Conservation (phyloP, 129 eudicot genomes). For the Centaurea solstitialis region DNA sequence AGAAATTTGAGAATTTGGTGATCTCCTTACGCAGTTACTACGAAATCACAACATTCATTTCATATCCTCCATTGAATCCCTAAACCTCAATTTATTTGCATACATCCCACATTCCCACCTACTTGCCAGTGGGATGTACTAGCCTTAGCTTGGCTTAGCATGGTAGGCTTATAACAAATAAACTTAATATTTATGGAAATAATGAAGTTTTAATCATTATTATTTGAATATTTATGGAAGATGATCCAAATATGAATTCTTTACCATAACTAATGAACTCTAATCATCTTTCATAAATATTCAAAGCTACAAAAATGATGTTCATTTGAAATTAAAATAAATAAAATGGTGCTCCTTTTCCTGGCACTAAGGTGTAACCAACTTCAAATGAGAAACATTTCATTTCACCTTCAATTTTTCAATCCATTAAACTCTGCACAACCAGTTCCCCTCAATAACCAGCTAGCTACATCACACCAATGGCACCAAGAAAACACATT, state of each 20-base stretch:
- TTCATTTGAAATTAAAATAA: not conserved
- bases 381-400: not conserved
- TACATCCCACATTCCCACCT: not conserved
- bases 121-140: not conserved
- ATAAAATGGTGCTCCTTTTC: not conserved
- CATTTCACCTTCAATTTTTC: conserved; percentile 4
- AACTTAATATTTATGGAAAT: too few relatives aligned
- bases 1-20: not conserved
- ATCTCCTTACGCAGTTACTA: not conserved
- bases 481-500: not conserved
- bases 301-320: not conserved
- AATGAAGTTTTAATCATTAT: too few relatives aligned
- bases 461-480: conserved; percentile 11
- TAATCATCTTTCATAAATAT: too few relatives aligned
- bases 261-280: too few relatives aligned
- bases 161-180: not conserved
- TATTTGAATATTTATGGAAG: too few relatives aligned
- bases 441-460: conserved; percentile 12
- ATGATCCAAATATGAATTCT: too few relatives aligned
- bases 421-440: conserved; percentile 6
- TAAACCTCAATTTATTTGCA: not conserved
- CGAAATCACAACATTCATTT: not conserved
- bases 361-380: not conserved
- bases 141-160: not conserved
- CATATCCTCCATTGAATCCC: not conserved